These are phyloP conservation scores for Macrophomina tecta DNA, from an alignment of 2,329 filamentous ascomycete genomes.

Conservation along the genomic window DNA sequence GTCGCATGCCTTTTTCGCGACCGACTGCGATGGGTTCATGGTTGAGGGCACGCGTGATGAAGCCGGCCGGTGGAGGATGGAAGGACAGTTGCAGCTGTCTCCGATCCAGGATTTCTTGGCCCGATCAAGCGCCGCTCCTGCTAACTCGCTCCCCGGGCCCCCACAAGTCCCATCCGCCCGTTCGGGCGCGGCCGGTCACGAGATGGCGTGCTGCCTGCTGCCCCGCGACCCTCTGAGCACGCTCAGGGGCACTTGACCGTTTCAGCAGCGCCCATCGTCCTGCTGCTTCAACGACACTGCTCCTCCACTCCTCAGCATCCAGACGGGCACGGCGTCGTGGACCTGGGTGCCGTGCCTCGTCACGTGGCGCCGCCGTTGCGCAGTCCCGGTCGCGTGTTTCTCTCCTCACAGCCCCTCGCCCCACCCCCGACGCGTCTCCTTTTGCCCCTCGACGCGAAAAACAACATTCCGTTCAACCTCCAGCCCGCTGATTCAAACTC, in stretches of 20 bases:
- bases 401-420: too few species aligned
- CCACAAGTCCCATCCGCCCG: background rate
- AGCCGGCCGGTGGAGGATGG: slow-evolving; percentile 1
- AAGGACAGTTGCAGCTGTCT: background rate
- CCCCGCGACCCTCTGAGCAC: background rate
- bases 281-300: background rate
- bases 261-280: too few species aligned
- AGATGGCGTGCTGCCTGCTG: background rate
- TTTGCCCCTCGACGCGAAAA: background rate
- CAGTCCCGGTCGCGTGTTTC: background rate
- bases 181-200: background rate
- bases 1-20: slow-evolving; percentile 24
- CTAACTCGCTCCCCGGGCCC: slow-evolving; percentile 1
- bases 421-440: background rate
- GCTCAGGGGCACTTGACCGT: background rate
- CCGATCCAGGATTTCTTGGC: slow-evolving; percentile 21
- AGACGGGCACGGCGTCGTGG: too few species aligned
- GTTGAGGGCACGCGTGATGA: background rate
- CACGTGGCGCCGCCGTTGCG: background rate
- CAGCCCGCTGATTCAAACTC: background rate
- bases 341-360: background rate
- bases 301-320: too few species aligned
- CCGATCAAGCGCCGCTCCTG: background rate
- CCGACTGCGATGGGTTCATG: slow-evolving; percentile 14
- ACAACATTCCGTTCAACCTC: background rate